Percentiles rank a stretch among this genome's conserved stretches.
Evolutionary conservation across 768 basidiomycete species (phyloP).

Genomic region (Amanita rimosa): DNA sequence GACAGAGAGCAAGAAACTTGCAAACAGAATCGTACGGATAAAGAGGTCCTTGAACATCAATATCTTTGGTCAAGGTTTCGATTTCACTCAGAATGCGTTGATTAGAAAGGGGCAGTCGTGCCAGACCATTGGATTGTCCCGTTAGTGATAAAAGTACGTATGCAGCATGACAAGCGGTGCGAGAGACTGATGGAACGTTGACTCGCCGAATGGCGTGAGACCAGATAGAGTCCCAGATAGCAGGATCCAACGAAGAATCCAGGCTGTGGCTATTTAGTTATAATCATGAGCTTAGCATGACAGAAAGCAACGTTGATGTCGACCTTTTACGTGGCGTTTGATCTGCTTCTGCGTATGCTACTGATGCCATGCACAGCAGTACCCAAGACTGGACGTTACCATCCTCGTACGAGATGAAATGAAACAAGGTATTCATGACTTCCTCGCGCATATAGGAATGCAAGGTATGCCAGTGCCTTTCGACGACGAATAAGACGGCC

Average conservation of each 20-base stretch:
- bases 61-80: conserved; percentile 66
- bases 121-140: conserved; percentile 12
- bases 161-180: conserved; percentile 70
- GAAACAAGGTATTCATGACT: conserved; percentile 43
- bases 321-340: conserved; percentile 7
- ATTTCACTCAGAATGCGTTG: conserved; percentile 61
- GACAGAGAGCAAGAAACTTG: conserved; percentile 58
- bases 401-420: conserved; percentile 57
- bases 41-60: conserved; percentile 85
- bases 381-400: conserved; percentile 69
- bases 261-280: not conserved
- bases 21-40: conserved; percentile 89
- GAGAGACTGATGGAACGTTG: conserved; percentile 55
- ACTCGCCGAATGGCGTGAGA: conserved; percentile 67
- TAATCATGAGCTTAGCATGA: conserved; percentile 2
- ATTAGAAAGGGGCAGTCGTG: conserved; percentile 30
- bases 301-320: not conserved
- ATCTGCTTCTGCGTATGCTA: conserved; percentile 41
- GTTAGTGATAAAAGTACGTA: conserved; percentile 33
- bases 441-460: conserved; percentile 46
- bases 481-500: conserved; percentile 74
- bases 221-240: conserved; percentile 81
- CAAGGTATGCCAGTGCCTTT: conserved; percentile 61
- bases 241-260: conserved; percentile 9
- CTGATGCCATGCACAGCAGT: conserved; percentile 67